These are phyloP conservation scores for Rhodotorula sp. DNA, from an alignment of 1,284 basidiomycete species.

Conservation along the genomic window DNA sequence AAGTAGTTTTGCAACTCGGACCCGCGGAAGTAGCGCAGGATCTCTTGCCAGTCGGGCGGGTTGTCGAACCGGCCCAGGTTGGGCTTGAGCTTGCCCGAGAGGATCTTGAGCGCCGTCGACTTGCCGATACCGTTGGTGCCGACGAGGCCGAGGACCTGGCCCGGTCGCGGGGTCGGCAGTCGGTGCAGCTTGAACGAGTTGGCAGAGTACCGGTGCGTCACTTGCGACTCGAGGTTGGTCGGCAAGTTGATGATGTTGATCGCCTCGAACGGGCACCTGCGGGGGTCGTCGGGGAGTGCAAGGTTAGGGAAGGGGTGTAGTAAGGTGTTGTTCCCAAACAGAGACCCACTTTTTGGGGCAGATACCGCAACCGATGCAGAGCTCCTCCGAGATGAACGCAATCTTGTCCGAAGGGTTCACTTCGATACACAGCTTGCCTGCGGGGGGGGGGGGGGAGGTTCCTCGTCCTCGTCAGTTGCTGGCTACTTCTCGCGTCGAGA, in stretches of 20 bases:
- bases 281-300: conserved; percentile 14
- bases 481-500: background rate
- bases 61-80: conserved; percentile 90
- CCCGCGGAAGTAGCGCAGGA: conserved; percentile 93
- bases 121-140: conserved; percentile 99
- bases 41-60: conserved; percentile 96
- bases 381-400: conserved; percentile 92
- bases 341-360: conserved; percentile 88
- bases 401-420: conserved; percentile 75
- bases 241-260: conserved; percentile 96
- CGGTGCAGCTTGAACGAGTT: conserved; percentile 98
- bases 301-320: background rate
- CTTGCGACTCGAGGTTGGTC: conserved; percentile 87
- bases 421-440: conserved; percentile 95
- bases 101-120: conserved; percentile 89
- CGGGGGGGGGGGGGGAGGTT: background rate
- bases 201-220: conserved; percentile 94
- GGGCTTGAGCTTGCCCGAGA: conserved; percentile 92
- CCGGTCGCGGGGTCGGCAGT: conserved; percentile 87
- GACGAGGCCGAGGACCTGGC: conserved; percentile 91
- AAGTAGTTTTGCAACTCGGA: conserved; percentile 98
- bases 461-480: background rate
- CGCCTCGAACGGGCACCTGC: conserved; percentile 93
- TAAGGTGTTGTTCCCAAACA: background rate
- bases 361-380: conserved; percentile 77